These are phyloP conservation scores for Rhamnella rubrinervis DNA, from an alignment of 331 rosid species.

Conservation along the genomic window DNA sequence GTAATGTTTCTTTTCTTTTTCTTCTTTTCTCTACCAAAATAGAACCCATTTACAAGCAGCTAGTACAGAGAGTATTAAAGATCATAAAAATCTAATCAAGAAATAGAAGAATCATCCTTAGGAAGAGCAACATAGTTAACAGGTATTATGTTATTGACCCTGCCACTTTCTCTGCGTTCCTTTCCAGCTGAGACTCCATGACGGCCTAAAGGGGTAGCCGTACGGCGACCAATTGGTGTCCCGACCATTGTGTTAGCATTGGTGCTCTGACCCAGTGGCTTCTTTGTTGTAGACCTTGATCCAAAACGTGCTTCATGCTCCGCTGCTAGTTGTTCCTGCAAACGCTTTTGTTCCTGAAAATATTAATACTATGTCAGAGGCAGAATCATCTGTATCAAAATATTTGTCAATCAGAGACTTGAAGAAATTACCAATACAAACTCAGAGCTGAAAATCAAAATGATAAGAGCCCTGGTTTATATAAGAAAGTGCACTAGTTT, in stretches of 20 bases:
- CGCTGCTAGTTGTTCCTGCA: slow-evolving; percentile 62
- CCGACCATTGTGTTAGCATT: slow-evolving; percentile 47
- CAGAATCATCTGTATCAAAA: background rate
- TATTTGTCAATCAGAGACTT: background rate
- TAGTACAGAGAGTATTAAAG: slow-evolving; percentile 12
- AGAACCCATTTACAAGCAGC: slow-evolving; percentile 28
- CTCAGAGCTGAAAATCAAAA: background rate
- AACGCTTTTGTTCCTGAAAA: slow-evolving; percentile 67
- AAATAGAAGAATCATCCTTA: slow-evolving; percentile 61
- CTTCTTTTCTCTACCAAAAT: too few relatives aligned
- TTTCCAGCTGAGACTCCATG: slow-evolving; percentile 48
- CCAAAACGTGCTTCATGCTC: slow-evolving; percentile 79
- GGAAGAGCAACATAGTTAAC: slow-evolving; percentile 85
- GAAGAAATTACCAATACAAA: background rate
- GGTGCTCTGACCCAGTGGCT: slow-evolving; percentile 67
- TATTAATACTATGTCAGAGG: background rate
- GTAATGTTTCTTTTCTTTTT: too few relatives aligned
- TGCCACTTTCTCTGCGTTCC: slow-evolving; percentile 66
- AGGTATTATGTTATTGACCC: slow-evolving; percentile 51
- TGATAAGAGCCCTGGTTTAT: background rate
- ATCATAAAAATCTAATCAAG: slow-evolving; percentile 39
- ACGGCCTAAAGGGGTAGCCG: slow-evolving; percentile 48
- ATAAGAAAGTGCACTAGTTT: too few relatives aligned
- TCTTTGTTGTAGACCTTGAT: slow-evolving; percentile 64
- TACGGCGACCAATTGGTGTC: slow-evolving; percentile 72